Evolutionary conservation across 116 monocot species (phyloP).

Genomic region (Phalaenopsis hybrid): DNA sequence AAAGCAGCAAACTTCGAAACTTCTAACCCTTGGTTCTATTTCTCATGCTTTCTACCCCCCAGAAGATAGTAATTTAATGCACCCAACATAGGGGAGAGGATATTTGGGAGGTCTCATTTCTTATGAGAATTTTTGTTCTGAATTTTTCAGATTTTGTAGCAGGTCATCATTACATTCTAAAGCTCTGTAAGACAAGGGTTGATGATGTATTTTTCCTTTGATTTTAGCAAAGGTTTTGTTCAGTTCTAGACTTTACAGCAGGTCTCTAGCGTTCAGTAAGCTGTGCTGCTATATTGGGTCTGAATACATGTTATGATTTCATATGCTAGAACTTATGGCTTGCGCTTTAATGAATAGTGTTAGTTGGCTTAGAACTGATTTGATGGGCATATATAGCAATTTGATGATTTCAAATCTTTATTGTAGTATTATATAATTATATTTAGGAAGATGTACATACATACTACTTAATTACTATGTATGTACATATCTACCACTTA

Average conservation of each 20-base stretch:
- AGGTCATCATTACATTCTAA: not conserved
- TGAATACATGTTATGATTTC: no score
- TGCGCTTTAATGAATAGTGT: no score
- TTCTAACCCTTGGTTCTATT: not conserved
- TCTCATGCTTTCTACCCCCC: not conserved
- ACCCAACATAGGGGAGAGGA: slow-evolving; percentile 8
- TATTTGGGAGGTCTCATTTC: not conserved
- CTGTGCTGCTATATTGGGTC: no score
- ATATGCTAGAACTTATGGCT: no score
- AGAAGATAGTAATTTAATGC: not conserved
- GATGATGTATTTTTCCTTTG: not conserved
- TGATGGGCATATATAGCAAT: no score
- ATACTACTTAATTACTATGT: no score
- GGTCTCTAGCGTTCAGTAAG: not conserved
- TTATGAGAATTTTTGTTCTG: not conserved
- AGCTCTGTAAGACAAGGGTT: not conserved
- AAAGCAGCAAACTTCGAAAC: slow-evolving; percentile 9
- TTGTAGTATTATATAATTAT: no score
- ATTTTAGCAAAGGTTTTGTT: not conserved
- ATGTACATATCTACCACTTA: no score
- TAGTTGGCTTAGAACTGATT: no score
- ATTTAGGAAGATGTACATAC: no score
- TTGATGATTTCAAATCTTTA: no score
- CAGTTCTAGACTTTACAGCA: not conserved
- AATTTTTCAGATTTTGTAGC: not conserved